phyloP scores from a whole-genome alignment of 1,284 basidiomycete genomes.

The Heterobasidion occidentale region DNA sequence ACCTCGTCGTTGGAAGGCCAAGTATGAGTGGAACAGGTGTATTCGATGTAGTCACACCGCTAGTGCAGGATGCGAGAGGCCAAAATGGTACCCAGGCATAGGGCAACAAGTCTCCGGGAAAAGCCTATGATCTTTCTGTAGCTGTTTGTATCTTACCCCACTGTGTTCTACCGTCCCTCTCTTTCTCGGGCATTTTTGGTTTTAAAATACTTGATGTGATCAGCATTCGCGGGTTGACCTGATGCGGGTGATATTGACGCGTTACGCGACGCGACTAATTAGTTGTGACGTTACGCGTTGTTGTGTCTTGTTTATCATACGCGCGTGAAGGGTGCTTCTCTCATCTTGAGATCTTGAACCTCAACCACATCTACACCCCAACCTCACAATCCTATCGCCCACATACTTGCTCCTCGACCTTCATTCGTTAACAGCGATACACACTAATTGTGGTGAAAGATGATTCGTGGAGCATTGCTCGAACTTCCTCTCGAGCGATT shows the following conservation, averaged over 20 bases:
- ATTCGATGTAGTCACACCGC: conserved; percentile 73
- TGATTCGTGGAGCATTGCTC: conserved; percentile 32
- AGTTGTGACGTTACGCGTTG: conserved; percentile 1
- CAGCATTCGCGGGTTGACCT: not conserved
- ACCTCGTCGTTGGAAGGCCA: conserved; percentile 86
- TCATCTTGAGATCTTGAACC: conserved; percentile 5
- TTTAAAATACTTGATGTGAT: too few relatives aligned
- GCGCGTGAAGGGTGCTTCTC: not conserved
- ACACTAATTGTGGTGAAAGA: not conserved
- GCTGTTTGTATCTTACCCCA: not conserved
- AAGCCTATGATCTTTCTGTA: not conserved
- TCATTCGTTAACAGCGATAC: too few relatives aligned
- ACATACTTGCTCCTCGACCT: too few relatives aligned
- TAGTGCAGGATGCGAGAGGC: conserved; percentile 16
- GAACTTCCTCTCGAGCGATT: conserved; percentile 53
- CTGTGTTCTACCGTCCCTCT: not conserved
- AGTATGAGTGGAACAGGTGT: conserved; percentile 82
- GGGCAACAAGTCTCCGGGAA: not conserved
- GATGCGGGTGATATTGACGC: not conserved
- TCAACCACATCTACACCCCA: not conserved
- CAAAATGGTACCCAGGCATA: not conserved
- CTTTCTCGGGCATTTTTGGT: not conserved
- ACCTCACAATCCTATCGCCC: not conserved
- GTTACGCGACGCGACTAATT: conserved; percentile 9
- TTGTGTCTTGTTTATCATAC: conserved; percentile 1